These are phyloP conservation scores for Ailanthus altissimus DNA, from an alignment of 345 rosid genomes.

Conservation along the genomic window DNA sequence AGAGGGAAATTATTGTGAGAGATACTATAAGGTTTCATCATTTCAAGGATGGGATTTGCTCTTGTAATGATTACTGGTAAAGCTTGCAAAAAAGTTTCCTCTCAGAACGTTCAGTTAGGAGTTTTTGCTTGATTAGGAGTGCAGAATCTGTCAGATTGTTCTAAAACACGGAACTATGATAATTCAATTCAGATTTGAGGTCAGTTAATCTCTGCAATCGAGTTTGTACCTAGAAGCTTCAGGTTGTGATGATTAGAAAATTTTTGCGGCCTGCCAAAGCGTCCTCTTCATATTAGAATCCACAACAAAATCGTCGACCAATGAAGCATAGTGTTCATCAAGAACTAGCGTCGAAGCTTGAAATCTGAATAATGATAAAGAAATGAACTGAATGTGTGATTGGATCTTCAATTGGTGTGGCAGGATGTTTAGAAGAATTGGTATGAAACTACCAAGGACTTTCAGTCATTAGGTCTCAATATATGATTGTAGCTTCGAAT, in stretches of 20 bases:
- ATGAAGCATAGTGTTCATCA: no score
- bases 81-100: background rate
- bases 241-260: background rate
- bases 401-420: background rate
- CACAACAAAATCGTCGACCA: background rate
- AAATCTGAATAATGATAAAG: background rate
- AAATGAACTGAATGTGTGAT: background rate
- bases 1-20: conserved; percentile 68
- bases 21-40: conserved; percentile 82
- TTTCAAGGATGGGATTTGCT: conserved; percentile 74
- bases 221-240: background rate
- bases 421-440: background rate
- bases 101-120: no score
- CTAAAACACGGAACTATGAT: background rate
- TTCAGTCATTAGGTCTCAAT: no score
- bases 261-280: background rate
- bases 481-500: no score
- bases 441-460: no score
- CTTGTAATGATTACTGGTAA: conserved; percentile 89
- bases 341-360: background rate
- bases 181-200: background rate
- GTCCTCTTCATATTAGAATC: background rate
- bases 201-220: background rate
- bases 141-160: background rate
- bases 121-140: background rate